Conservation (phyloP, 768 basidiomycete species). For the Suillus ampliporus region DNA sequence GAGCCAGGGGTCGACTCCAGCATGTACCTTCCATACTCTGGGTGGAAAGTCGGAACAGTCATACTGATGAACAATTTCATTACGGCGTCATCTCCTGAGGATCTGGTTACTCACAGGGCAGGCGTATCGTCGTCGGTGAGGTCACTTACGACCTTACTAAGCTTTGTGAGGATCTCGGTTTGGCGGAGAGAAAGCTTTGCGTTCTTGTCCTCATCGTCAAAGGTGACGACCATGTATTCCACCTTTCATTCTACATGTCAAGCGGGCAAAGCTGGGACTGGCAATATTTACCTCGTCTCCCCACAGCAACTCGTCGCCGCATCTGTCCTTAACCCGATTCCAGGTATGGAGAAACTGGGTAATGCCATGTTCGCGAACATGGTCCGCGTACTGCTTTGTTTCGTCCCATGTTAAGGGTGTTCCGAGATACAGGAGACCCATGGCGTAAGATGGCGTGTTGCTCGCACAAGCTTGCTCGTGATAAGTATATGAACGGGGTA, state of each 20-base stretch:
- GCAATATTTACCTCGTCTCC: constrained; percentile 85
- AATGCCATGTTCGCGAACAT: constrained; percentile 92
- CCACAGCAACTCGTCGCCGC: constrained; percentile 94
- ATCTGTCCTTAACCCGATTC: constrained; percentile 89
- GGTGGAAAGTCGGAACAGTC: constrained; percentile 90
- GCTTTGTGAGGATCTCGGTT: constrained; percentile 87
- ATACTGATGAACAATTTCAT: constrained; percentile 47
- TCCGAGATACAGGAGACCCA: constrained; percentile 94
- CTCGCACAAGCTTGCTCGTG: constrained; percentile 18
- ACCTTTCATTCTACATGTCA: constrained; percentile 54
- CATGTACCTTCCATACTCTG: constrained; percentile 99
- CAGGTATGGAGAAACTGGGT: constrained; percentile 94
- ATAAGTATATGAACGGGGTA: constrained; percentile 1
- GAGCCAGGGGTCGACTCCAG: constrained; percentile 96
- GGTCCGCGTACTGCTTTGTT: constrained; percentile 84
- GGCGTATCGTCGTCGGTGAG: constrained; percentile 58
- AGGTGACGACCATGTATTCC: constrained; percentile 93
- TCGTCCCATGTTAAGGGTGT: constrained; percentile 94
- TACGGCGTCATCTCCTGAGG: neutral
- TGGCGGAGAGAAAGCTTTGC: constrained; percentile 94
- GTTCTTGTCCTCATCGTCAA: constrained; percentile 78
- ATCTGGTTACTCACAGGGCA: constrained; percentile 54
- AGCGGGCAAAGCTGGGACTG: neutral
- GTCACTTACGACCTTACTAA: constrained; percentile 69
- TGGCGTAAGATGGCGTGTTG: constrained; percentile 36